Conservation (phyloP, 495 filamentous ascomycete genomes). For the Hypoxylon perforatum region DNA sequence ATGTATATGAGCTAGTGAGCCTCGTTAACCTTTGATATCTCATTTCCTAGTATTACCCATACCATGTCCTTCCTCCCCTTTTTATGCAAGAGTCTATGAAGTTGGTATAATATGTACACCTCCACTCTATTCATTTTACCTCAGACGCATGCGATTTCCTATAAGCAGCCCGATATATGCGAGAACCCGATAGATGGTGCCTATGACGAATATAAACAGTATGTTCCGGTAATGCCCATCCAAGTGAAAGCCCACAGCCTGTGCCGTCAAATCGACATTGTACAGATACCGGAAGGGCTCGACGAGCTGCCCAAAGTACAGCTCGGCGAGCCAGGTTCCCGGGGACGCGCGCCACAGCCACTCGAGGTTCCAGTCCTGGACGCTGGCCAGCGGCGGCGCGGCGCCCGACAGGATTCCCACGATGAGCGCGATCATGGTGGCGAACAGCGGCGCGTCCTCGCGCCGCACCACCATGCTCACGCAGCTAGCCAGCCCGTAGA, state of each 20-base stretch:
- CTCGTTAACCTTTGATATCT: neutral
- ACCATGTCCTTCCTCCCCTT: neutral
- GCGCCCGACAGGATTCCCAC: conserved; percentile 62
- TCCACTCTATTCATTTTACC: conserved; percentile 7
- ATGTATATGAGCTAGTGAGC: neutral
- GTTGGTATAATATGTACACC: neutral
- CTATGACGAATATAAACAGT: conserved; percentile 49
- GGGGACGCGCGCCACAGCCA: conserved; percentile 67
- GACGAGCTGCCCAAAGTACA: conserved; percentile 62
- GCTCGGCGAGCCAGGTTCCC: conserved; percentile 67
- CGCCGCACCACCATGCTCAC: conserved; percentile 60
- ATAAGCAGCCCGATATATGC: conserved; percentile 54
- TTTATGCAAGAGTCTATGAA: conserved; percentile 1
- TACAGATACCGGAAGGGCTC: conserved; percentile 59
- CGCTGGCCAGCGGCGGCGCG: conserved; percentile 59
- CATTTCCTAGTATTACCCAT: neutral
- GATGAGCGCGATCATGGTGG: conserved; percentile 60
- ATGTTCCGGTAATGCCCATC: conserved; percentile 54
- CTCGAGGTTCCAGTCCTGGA: conserved; percentile 62
- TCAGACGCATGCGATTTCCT: conserved; percentile 37
- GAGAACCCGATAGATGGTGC: conserved; percentile 52
- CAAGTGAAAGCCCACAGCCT: conserved; percentile 53
- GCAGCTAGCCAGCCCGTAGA: conserved; percentile 65
- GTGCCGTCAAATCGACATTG: conserved; percentile 51
- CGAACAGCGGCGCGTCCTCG: conserved; percentile 61